Evolutionary conservation across 805 yeast genomes (phyloP).

Genomic region (Spathaspora hagerdaliae): DNA sequence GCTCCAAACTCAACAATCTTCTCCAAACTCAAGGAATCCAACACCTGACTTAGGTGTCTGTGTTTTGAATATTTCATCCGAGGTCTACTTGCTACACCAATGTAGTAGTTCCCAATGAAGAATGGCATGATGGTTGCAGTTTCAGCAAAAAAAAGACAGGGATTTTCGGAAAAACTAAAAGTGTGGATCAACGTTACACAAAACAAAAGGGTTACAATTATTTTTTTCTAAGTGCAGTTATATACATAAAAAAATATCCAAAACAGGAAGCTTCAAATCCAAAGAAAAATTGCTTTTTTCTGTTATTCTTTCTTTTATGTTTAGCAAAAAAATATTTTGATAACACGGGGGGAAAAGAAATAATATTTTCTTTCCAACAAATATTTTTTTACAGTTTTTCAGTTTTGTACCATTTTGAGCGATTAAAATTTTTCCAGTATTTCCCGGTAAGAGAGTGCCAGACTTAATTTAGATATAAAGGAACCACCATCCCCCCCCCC

Average conservation of each 20-base stretch:
- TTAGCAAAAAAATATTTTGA: background rate
- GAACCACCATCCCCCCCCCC: background rate
- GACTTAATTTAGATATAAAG: background rate
- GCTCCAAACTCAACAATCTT: background rate
- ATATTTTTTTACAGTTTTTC: too few species aligned
- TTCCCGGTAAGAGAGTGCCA: background rate
- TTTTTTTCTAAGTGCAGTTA: too few species aligned
- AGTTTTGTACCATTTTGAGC: too few species aligned
- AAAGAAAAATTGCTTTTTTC: too few species aligned
- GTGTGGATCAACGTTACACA: background rate
- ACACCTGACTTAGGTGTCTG: background rate
- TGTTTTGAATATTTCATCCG: too few species aligned
- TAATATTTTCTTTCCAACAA: too few species aligned
- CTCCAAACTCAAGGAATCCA: too few species aligned
- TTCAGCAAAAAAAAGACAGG: background rate
- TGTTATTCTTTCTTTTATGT: too few species aligned
- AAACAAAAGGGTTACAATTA: background rate
- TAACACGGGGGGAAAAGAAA: conserved; percentile 1
- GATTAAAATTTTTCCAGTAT: background rate
- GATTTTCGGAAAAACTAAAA: conserved; percentile 1
- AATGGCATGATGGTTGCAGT: conserved; percentile 1
- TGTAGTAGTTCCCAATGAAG: background rate
- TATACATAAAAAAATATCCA: background rate
- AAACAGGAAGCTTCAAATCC: background rate
- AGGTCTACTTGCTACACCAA: background rate